These are phyloP conservation scores for Microbotryum silenes-acaulis DNA, from an alignment of 1,284 basidiomycete species.

Conservation along the genomic window DNA sequence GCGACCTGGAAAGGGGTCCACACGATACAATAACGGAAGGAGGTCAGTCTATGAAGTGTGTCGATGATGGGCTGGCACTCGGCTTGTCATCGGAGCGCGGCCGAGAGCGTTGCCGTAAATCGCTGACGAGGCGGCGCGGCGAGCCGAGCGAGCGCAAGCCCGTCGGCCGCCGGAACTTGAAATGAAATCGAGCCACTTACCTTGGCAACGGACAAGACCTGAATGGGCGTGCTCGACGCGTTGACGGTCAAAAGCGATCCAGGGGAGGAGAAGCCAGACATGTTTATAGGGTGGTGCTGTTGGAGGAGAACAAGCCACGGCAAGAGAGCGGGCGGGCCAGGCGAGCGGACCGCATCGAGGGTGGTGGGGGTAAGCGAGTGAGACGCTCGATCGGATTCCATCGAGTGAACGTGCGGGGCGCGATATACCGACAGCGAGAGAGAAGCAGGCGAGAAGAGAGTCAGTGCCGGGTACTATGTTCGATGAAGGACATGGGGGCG, in stretches of 20 bases:
- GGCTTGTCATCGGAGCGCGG: background rate
- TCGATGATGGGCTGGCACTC: background rate
- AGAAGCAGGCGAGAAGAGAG: no score
- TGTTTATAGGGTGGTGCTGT: conserved; percentile 4
- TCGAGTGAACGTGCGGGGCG: no score
- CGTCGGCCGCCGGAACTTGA: background rate
- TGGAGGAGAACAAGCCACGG: no score
- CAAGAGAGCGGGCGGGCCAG: no score
- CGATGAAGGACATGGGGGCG: no score
- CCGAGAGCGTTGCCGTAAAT: conserved; percentile 1
- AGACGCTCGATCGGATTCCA: no score
- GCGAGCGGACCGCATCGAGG: no score
- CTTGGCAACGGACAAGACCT: conserved; percentile 5
- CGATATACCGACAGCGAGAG: no score
- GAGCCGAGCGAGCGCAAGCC: background rate
- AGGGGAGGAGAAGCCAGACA: conserved; percentile 30
- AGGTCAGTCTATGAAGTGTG: background rate
- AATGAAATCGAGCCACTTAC: conserved; percentile 1
- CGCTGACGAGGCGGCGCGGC: background rate
- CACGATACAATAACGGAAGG: background rate
- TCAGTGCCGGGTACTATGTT: no score
- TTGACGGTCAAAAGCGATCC: conserved; percentile 27
- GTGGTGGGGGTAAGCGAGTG: no score
- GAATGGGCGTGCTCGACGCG: conserved; percentile 22
- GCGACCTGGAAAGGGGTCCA: conserved; percentile 4